Percentiles rank a stretch among this genome's conserved stretches.
phyloP scores from a whole-genome alignment of 2,329 filamentous ascomycete species.

The Hortaea werneckii region DNA sequence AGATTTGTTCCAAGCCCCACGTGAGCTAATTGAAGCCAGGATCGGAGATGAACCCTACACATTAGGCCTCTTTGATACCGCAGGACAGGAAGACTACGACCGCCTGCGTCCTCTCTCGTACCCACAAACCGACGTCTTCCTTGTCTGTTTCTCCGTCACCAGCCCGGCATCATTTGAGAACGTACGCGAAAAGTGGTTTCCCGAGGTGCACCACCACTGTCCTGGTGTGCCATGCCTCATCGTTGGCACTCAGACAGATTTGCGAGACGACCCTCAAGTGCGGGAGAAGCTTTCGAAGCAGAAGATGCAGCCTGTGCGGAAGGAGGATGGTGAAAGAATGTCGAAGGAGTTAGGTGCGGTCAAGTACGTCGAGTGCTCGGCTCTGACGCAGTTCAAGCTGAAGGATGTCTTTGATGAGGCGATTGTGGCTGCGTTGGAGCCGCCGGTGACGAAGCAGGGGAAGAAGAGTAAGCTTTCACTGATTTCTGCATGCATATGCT shows the following conservation, averaged over 20 bases:
- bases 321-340: conserved; percentile 91
- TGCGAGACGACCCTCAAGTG: conserved; percentile 79
- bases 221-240: conserved; percentile 96
- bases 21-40: conserved; percentile 44
- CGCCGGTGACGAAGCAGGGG: conserved; percentile 66
- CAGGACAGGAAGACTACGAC: conserved; percentile 99
- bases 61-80: conserved; percentile 93
- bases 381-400: conserved; percentile 93
- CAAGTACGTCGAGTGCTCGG: conserved; percentile 98
- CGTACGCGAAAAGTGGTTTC: conserved; percentile 98
- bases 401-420: conserved; percentile 99
- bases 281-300: conserved; percentile 88
- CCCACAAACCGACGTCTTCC: conserved; percentile 96
- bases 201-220: conserved; percentile 96
- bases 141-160: conserved; percentile 97
- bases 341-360: conserved; percentile 94
- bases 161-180: conserved; percentile 98
- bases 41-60: conserved; percentile 99
- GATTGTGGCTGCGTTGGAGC: conserved; percentile 90
- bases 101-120: conserved; percentile 92
- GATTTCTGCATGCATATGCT: neutral
- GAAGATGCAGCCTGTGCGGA: conserved; percentile 87
- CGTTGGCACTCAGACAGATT: conserved; percentile 93
- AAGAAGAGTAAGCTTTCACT: conserved; percentile 18
- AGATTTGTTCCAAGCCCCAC: too few species aligned